Evolutionary conservation across 352 stramenopile species (phyloP), one percentile per base, ranked within the genome.

Genomic region (Globisporangium cystogenes): DNA sequence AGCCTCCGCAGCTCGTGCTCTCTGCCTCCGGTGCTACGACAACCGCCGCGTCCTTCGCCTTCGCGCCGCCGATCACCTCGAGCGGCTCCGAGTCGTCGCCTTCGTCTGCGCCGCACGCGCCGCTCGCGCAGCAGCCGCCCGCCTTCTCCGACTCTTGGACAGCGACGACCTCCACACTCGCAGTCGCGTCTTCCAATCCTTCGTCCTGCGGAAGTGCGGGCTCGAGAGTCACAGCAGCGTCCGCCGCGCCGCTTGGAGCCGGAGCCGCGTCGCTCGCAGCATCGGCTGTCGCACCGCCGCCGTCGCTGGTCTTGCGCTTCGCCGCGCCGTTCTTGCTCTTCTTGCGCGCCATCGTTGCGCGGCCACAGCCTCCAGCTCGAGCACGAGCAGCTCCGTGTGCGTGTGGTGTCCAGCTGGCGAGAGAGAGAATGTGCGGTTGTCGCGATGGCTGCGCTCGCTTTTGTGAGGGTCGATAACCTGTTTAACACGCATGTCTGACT

Each of bases 311-410:
- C 47, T 50, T 53, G 37, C 37, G 42, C 26, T 26, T 37, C 27
- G n/a, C 40, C 4, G n/a, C 26, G 16, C 20, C 39, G 31, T 16
- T 51, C 47, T 55, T 60, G 39, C 27, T 55, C 29, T 60, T 60
- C 54, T 60, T 60, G 29, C 47, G 47, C 47, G 39, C 54, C 40
- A 60, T 60, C 26, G 16, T 26, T 7, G 12, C 44, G 6, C n/a
- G n/a, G n/a, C n/a, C n/a, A n/a, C n/a, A n/a, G n/a, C n/a, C n/a
- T n/a, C n/a, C n/a, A n/a, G n/a, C n/a, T n/a, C n/a, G n/a, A n/a
- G n/a, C n/a, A n/a, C n/a, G n/a, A 29, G 5, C 26, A 35, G 29
- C 29, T 14, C 7, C 4, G 31, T 39, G 33, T 8, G 8, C 11
- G 31, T 39, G 33, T 18, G 33, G 33, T 12, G 3, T 18, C 33